These are phyloP conservation scores for Globisporangium barbulae DNA, from an alignment of 352 stramenopile species.

Conservation along the genomic window DNA sequence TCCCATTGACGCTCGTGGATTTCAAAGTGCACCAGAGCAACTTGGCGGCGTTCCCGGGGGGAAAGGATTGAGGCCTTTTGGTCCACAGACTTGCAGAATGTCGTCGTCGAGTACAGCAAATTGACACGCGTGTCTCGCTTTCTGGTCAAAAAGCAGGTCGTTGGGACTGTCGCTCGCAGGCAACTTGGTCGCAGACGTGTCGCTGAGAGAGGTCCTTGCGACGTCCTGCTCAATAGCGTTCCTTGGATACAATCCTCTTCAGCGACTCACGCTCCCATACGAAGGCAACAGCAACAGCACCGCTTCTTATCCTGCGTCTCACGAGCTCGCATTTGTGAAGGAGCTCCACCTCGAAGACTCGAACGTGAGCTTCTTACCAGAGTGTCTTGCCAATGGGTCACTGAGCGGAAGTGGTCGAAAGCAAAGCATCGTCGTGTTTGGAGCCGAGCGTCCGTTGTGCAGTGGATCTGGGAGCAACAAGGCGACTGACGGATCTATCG, in stretches of 20 bases:
- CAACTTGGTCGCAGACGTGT: not conserved
- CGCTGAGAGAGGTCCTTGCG: not conserved
- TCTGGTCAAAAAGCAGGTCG: not conserved
- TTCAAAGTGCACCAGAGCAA: slow-evolving; percentile 20
- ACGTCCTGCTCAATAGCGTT: not conserved
- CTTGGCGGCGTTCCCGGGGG: slow-evolving; percentile 12
- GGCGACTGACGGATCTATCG: not conserved
- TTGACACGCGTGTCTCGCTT: not conserved
- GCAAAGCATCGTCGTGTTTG: not conserved
- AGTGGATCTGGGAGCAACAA: not conserved
- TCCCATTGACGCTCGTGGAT: slow-evolving; percentile 23
- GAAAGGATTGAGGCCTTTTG: not conserved
- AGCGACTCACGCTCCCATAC: not conserved
- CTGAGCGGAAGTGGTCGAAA: not conserved
- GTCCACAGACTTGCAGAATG: not conserved
- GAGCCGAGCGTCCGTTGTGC: not conserved
- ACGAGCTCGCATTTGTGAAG: not conserved
- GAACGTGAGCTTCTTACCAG: not conserved
- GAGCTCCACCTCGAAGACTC: slow-evolving; percentile 8
- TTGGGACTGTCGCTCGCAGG: not conserved
- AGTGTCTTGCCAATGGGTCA: not conserved
- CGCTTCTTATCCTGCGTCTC: too few species aligned
- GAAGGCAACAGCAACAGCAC: not conserved
- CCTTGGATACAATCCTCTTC: slow-evolving; percentile 3
- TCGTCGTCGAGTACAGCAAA: slow-evolving; percentile 8